Evolutionary conservation across 2,329 filamentous ascomycete species (phyloP).

Genomic region (Xylariales sp.): DNA sequence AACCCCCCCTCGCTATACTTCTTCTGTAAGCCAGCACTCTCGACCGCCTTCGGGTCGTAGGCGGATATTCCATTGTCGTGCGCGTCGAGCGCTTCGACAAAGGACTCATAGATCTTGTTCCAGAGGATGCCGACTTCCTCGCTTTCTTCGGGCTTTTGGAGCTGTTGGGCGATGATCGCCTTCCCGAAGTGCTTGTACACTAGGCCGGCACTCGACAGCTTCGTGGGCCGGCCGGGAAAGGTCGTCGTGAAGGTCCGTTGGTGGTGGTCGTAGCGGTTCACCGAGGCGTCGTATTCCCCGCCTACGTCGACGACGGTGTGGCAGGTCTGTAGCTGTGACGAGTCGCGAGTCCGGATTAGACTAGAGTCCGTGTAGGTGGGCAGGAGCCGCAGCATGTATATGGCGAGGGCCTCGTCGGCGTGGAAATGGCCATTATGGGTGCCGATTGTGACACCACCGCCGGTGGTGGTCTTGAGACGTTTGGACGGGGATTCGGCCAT

Average conservation of each 20-base stretch:
- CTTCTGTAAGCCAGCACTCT: conserved; percentile 70
- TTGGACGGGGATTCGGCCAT: conserved; percentile 74
- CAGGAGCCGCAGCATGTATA: conserved; percentile 89
- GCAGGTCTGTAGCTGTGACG: conserved; percentile 70
- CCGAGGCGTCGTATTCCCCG: conserved; percentile 76
- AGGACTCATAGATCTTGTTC: conserved; percentile 85
- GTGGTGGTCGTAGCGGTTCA: conserved; percentile 91
- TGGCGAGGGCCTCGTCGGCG: conserved; percentile 94
- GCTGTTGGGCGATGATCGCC: conserved; percentile 64
- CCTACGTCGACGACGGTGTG: conserved; percentile 98
- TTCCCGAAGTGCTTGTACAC: conserved; percentile 95
- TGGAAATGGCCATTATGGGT: conserved; percentile 99
- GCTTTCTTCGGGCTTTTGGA: conserved; percentile 53
- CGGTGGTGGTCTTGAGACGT: conserved; percentile 76
- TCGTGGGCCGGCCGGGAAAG: conserved; percentile 79
- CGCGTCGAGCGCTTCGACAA: conserved; percentile 93
- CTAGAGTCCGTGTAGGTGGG: conserved; percentile 70
- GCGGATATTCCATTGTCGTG: conserved; percentile 92
- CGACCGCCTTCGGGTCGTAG: conserved; percentile 68
- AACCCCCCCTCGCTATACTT: conserved; percentile 80
- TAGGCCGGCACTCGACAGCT: conserved; percentile 88
- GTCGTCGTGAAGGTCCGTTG: conserved; percentile 84
- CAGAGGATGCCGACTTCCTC: conserved; percentile 71
- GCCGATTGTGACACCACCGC: conserved; percentile 66
- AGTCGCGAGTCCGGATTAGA: conserved; percentile 85